A percentile compares a stretch with the other conserved stretches of the same genome.
These are phyloP conservation scores for Microsporum audouinii DNA, from an alignment of 2,329 filamentous ascomycete genomes.

Conservation along the genomic window DNA sequence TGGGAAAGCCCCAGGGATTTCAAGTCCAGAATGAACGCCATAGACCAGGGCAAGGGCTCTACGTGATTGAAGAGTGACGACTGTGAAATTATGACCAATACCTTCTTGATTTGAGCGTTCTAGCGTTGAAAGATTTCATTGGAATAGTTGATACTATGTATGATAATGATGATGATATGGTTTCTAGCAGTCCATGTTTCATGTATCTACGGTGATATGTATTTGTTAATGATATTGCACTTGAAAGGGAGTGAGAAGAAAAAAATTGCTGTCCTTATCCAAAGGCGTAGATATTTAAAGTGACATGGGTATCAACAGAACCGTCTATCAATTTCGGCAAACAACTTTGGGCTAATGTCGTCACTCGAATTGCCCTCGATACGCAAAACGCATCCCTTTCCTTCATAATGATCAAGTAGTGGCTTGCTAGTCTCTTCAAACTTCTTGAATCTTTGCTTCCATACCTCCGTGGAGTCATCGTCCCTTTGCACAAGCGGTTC, in stretches of 20 bases:
- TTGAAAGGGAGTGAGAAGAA: not conserved
- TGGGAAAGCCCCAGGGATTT: constrained; percentile 82
- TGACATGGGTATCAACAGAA: constrained; percentile 41
- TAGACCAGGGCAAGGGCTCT: constrained; percentile 19
- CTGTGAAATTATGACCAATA: not conserved
- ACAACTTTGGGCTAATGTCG: constrained; percentile 87
- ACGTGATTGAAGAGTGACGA: not conserved
- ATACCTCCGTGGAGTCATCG: constrained; percentile 80
- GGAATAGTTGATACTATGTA: not conserved
- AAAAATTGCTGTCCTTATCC: not conserved
- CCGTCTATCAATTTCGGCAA: constrained; percentile 65
- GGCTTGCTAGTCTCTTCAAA: constrained; percentile 81
- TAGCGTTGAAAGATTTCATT: not conserved
- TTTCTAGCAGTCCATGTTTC: not conserved
- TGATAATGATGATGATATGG: not conserved
- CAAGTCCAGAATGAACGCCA: constrained; percentile 52
- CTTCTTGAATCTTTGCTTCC: constrained; percentile 64
- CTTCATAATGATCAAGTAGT: constrained; percentile 78
- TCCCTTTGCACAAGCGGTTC: constrained; percentile 69
- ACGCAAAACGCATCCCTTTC: constrained; percentile 71
- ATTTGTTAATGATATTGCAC: not conserved
- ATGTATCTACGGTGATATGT: not conserved
- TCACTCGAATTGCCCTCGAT: constrained; percentile 83
- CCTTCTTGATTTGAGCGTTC: constrained; percentile 3
- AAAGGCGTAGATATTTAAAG: not conserved